Base-by-base conservation (phyloP, 2,329 filamentous ascomycete species). In the Colletotrichum camelliae region DNA sequence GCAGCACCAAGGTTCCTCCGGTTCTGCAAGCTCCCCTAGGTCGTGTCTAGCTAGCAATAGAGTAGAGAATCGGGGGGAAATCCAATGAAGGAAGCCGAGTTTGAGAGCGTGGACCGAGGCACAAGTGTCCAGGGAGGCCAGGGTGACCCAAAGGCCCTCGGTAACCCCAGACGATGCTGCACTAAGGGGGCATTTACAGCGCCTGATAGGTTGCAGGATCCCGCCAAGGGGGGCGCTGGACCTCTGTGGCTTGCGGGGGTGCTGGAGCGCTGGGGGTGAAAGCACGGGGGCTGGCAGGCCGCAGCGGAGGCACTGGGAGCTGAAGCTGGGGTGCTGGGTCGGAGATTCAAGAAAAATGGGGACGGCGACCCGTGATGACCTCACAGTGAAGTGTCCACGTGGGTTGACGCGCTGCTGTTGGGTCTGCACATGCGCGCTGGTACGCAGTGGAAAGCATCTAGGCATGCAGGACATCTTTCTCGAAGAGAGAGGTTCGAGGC, bases 81-180 rank as follows among this genome's bases (percentile, higher is more conserved):
- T 73, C 62, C 70, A 73, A 67, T 73, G 73, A 61, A 61, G 61
- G 64, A 74, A 35, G 70, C 64, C 70, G 58, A 58, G 73, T 68
- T 73, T 57, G 43, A 66, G 74, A 74, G 64, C 39, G 24, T 75
- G 72, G 72, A 68, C 75, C 75, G 75, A 77, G 75, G 75, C 72
- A 72, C 75, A 75, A 64, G 72, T 57, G 35, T 10, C 29, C 48
- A 73, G 27, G 65, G 27, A 35, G 62, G 33, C 64, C 64, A 76
- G 58, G 73, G 70, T 60, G 48, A 67, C 64, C 37, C 70, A 68
- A 69, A 74, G 35, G 72, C 60, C 75, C 75, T 77, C 75, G 75
- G 75, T 24, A 72, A 77, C 75, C 75, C 75, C 71, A 75, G 75
- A 75, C 52, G 27, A 43, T 24, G 33, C 62, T 64, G 57, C 64